Evolutionary conservation across 108 stramenopile genomes (phyloP).

Genomic region (Fragilariopsis cylindrus): DNA sequence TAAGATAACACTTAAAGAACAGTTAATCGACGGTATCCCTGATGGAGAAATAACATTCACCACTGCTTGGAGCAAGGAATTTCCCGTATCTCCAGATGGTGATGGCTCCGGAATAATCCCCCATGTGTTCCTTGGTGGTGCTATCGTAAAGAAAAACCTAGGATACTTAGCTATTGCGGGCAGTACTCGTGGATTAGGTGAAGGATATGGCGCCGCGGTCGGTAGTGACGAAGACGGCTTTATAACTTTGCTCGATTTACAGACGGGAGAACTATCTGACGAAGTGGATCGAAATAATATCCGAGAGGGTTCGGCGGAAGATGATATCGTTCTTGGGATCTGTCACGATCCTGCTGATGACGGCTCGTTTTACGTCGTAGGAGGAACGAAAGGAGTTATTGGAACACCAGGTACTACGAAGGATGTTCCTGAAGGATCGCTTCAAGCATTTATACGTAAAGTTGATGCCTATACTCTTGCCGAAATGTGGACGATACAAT

Average conservation of each 20-base stretch:
- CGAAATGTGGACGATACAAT: conserved; percentile 23
- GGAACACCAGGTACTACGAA: not conserved
- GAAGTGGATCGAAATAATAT: conserved; percentile 11
- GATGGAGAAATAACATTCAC: not conserved
- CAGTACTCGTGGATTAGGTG: conserved; percentile 16
- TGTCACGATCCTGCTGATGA: conserved; percentile 18
- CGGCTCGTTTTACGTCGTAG: conserved; percentile 23
- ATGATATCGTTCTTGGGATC: conserved; percentile 15
- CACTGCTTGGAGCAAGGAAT: conserved; percentile 13
- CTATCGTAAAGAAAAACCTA: conserved; percentile 13
- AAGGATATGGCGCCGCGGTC: conserved; percentile 23
- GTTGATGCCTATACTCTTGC: conserved; percentile 11
- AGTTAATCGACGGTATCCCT: conserved; percentile 17
- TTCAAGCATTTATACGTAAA: conserved; percentile 25
- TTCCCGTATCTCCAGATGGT: conserved; percentile 1
- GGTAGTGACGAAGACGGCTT: conserved; percentile 36
- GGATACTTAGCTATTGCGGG: conserved; percentile 22
- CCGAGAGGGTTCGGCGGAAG: conserved; percentile 14
- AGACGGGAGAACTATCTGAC: conserved; percentile 10
- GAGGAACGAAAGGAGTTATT: conserved; percentile 24
- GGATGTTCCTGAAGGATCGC: conserved; percentile 11
- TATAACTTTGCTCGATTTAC: conserved; percentile 14
- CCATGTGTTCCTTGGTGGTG: conserved; percentile 19
- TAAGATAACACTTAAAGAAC: not conserved
- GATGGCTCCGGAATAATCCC: not conserved